phyloP scores from a whole-genome alignment of 768 basidiomycete genomes.

The Hygrocybe coccinea region DNA sequence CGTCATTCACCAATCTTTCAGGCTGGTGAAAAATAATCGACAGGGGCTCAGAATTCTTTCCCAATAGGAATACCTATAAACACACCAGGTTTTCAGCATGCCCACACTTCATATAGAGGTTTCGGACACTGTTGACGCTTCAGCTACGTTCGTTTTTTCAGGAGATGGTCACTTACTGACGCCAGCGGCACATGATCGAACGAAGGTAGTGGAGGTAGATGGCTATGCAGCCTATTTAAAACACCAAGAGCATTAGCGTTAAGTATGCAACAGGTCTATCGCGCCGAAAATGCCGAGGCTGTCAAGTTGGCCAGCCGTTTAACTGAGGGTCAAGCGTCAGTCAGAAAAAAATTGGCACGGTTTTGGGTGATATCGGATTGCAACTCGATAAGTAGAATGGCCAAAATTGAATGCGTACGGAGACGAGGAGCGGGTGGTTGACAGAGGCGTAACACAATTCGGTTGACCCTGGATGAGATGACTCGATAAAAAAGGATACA shows the following conservation, averaged over 20 bases:
- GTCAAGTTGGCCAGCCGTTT: too few relatives aligned
- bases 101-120: constrained; percentile 45
- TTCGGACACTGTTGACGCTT: constrained; percentile 36
- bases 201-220: background rate
- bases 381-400: too few relatives aligned
- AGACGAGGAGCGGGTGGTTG: background rate
- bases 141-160: background rate
- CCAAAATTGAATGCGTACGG: background rate
- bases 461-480: background rate
- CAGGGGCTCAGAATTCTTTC: background rate
- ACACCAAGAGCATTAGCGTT: too few relatives aligned
- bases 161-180: constrained; percentile 41
- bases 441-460: background rate
- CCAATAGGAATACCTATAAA: background rate
- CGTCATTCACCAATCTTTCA: constrained; percentile 23
- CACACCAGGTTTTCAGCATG: constrained; percentile 44
- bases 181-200: constrained; percentile 46
- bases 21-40: constrained; percentile 18
- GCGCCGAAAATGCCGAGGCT: too few relatives aligned
- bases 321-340: too few relatives aligned
- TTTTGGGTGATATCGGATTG: too few relatives aligned
- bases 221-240: too few relatives aligned
- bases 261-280: too few relatives aligned
- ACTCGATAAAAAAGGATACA: background rate
- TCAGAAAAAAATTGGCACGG: too few relatives aligned